Evolutionary conservation across 148 eudicot species (phyloP).

Genomic region (Persicaria tinctoria): DNA sequence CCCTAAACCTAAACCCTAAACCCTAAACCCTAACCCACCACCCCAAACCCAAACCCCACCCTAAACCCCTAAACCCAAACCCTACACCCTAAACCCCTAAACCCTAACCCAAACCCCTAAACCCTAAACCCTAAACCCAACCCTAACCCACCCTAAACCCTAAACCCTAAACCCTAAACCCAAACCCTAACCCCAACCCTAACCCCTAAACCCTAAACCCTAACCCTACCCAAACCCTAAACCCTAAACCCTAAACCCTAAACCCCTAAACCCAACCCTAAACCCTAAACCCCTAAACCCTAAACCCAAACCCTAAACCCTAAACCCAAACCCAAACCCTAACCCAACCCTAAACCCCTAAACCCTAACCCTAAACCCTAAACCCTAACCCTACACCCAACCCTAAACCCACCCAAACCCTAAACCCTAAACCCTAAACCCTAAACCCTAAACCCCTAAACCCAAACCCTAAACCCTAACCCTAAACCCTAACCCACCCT

Average conservation of each 20-base stretch:
- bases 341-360: conserved; percentile 19
- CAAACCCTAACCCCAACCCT: conserved; percentile 13
- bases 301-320: too few relatives aligned
- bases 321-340: conserved; percentile 5
- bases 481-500: conserved; percentile 31
- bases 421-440: conserved; percentile 28
- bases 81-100: too few relatives aligned
- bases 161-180: conserved; percentile 19
- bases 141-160: conserved; percentile 24
- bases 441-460: conserved; percentile 31
- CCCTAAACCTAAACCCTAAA: conserved; percentile 21
- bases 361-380: conserved; percentile 25
- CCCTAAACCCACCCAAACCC: too few relatives aligned
- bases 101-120: conserved; percentile 10
- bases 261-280: conserved; percentile 12
- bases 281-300: too few relatives aligned
- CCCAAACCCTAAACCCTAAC: conserved; percentile 28
- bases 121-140: conserved; percentile 20
- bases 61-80: neutral
- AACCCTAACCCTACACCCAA: conserved; percentile 26
- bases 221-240: conserved; percentile 14
- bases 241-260: conserved; percentile 22
- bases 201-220: conserved; percentile 9
- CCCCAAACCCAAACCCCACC: conserved; percentile 23
- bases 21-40: conserved; percentile 20